phyloP scores from a whole-genome alignment of 176 grass and related monocot genomes.

The Poa pratensis region DNA sequence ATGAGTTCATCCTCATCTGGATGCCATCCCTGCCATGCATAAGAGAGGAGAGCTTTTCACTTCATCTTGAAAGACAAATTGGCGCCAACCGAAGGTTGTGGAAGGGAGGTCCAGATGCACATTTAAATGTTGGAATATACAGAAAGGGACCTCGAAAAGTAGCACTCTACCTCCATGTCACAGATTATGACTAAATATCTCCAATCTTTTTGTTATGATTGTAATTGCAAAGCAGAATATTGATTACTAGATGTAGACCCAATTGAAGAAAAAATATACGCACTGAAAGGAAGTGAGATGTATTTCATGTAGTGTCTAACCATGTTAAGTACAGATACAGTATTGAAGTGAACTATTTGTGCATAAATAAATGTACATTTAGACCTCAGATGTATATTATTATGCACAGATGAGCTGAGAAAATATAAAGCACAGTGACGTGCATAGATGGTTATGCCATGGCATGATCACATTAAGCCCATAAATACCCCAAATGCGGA shows the following conservation, averaged over 20 bases:
- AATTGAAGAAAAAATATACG: not conserved
- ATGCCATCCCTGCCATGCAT: slow-evolving; percentile 72
- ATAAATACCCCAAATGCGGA: slow-evolving; percentile 7
- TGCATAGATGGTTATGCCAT: not conserved
- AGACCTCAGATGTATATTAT: not conserved
- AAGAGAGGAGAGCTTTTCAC: slow-evolving; percentile 31
- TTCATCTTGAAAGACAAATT: slow-evolving; percentile 14
- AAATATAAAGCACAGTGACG: slow-evolving; percentile 22
- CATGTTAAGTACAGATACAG: not conserved
- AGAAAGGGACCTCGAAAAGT: not conserved
- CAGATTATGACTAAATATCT: slow-evolving; percentile 1
- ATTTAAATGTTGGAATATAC: slow-evolving; percentile 23
- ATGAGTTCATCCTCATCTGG: slow-evolving; percentile 86
- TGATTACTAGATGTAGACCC: not conserved
- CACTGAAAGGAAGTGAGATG: not conserved
- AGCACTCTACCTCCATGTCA: not conserved
- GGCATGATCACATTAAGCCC: slow-evolving; percentile 16
- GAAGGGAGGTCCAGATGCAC: not conserved
- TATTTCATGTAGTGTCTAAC: not conserved
- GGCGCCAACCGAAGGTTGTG: slow-evolving; percentile 24
- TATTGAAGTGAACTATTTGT: not conserved
- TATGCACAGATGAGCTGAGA: not conserved
- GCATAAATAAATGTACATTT: not conserved
- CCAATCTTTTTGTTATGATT: not conserved
- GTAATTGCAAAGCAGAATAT: not conserved